These are phyloP conservation scores for Leptomonas pyrrhocoris DNA, from an alignment of 208 protist species.

Conservation along the genomic window DNA sequence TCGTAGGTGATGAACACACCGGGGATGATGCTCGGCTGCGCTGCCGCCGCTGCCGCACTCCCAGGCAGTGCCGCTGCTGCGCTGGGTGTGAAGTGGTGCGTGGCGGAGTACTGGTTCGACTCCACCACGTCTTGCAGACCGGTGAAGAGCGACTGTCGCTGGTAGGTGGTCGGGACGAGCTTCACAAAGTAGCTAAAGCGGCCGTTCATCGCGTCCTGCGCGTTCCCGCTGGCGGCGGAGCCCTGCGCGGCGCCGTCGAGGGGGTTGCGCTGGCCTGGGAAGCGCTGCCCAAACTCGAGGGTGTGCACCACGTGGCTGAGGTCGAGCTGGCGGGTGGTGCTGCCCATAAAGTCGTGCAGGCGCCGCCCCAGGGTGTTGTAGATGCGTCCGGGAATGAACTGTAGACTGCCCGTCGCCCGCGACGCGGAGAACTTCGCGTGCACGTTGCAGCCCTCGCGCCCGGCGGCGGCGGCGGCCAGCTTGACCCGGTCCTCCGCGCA, in stretches of 20 bases:
- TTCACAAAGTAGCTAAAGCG: slow-evolving; percentile 91
- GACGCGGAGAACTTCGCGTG: slow-evolving; percentile 65
- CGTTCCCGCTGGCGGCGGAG: slow-evolving; percentile 22
- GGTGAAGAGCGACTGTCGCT: slow-evolving; percentile 41
- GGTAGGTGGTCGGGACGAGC: slow-evolving; percentile 84
- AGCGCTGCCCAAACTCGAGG: slow-evolving; percentile 79
- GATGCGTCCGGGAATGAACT: slow-evolving; percentile 76
- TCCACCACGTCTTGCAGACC: slow-evolving; percentile 40
- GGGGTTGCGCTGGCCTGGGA: slow-evolving; percentile 79
- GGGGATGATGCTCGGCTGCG: slow-evolving; percentile 38
- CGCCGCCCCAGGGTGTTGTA: slow-evolving; percentile 47
- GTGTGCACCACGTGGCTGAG: slow-evolving; percentile 81
- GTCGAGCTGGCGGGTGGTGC: slow-evolving; percentile 58
- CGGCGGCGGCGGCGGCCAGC: slow-evolving; percentile 23
- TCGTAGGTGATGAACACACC: slow-evolving; percentile 92
- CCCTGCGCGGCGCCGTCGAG: slow-evolving; percentile 58
- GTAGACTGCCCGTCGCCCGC: slow-evolving; percentile 84
- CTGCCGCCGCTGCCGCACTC: not conserved
- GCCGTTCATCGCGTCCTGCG: slow-evolving; percentile 52
- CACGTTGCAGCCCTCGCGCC: slow-evolving; percentile 83
- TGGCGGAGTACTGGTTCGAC: slow-evolving; percentile 92
- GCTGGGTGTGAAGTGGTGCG: slow-evolving; percentile 72
- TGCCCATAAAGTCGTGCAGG: slow-evolving; percentile 63
- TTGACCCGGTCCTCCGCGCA: slow-evolving; percentile 68
- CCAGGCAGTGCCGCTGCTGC: not conserved